These are phyloP conservation scores for Podaxis mareebaensis DNA, from an alignment of 768 basidiomycete genomes.

Conservation along the genomic window DNA sequence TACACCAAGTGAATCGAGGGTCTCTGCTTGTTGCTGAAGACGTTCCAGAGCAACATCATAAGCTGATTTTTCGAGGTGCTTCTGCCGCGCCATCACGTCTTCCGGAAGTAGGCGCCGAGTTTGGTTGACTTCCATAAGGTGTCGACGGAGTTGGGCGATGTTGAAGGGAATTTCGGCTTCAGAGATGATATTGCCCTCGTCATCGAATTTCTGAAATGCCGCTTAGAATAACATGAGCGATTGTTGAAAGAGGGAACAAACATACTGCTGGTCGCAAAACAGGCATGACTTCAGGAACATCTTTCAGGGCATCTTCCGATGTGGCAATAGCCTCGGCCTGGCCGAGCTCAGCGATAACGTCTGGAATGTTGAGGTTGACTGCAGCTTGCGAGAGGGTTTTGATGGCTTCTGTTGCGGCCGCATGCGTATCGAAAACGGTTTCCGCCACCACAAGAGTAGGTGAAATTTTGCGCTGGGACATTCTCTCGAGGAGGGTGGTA, in stretches of 20 bases:
- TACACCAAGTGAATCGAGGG: constrained; percentile 60
- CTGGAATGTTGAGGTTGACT: constrained; percentile 14
- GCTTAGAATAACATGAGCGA: constrained; percentile 19
- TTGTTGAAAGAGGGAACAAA: background rate
- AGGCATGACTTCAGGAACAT: constrained; percentile 63
- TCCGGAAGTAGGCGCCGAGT: constrained; percentile 64
- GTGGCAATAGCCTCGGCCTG: constrained; percentile 47
- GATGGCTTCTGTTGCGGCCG: constrained; percentile 57
- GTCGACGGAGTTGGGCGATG: constrained; percentile 66
- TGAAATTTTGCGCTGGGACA: constrained; percentile 52
- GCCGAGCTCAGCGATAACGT: constrained; percentile 12
- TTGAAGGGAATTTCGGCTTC: constrained; percentile 68
- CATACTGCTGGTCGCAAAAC: constrained; percentile 48
- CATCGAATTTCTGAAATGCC: constrained; percentile 20
- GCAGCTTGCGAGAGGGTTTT: constrained; percentile 60
- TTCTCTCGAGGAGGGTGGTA: constrained; percentile 39
- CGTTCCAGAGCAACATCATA: constrained; percentile 81
- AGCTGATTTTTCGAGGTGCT: constrained; percentile 80
- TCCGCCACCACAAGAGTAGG: constrained; percentile 56
- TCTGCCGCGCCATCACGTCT: constrained; percentile 74
- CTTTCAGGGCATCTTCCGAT: constrained; percentile 42
- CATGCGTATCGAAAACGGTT: constrained; percentile 52
- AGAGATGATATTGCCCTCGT: constrained; percentile 21
- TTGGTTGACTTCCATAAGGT: constrained; percentile 63
- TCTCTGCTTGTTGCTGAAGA: constrained; percentile 60